Percentiles rank a stretch among this genome's conserved stretches.
phyloP scores from a whole-genome alignment of 78 protist genomes.

The Dictyostelium discoideum region DNA sequence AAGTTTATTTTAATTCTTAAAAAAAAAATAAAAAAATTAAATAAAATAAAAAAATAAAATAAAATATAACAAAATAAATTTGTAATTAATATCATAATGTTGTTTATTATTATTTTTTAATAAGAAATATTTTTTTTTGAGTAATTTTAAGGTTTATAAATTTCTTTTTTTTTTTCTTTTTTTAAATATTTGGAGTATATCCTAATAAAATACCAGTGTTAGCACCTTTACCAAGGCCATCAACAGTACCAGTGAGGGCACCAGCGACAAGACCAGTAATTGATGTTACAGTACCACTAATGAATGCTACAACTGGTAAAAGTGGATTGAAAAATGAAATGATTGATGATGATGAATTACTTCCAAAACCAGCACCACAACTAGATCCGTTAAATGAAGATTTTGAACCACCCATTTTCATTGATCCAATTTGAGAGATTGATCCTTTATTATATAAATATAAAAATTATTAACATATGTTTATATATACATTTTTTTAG shows the following conservation, averaged over 20 bases:
- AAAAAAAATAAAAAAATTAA: too few relatives aligned
- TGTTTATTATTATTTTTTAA: too few relatives aligned
- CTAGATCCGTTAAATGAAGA: background rate
- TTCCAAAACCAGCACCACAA: background rate
- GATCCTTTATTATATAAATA: too few relatives aligned
- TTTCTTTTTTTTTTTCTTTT: background rate
- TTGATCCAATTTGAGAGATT: background rate
- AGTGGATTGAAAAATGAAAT: background rate
- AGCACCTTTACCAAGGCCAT: background rate
- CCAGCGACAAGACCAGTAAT: background rate
- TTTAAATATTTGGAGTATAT: background rate
- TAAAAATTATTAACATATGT: too few relatives aligned
- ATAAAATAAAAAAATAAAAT: too few relatives aligned
- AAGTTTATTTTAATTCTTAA: background rate
- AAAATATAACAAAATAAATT: background rate
- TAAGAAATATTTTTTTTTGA: too few relatives aligned
- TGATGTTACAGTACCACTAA: background rate
- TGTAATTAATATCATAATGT: too few relatives aligned
- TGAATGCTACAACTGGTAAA: background rate
- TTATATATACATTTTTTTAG: too few relatives aligned
- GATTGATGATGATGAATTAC: background rate
- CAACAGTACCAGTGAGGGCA: background rate
- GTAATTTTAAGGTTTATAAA: background rate
- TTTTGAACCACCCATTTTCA: background rate
- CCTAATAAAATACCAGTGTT: background rate